Base-by-base conservation (phyloP, 805 yeast genomes). In the Starmerella davenportii region DNA sequence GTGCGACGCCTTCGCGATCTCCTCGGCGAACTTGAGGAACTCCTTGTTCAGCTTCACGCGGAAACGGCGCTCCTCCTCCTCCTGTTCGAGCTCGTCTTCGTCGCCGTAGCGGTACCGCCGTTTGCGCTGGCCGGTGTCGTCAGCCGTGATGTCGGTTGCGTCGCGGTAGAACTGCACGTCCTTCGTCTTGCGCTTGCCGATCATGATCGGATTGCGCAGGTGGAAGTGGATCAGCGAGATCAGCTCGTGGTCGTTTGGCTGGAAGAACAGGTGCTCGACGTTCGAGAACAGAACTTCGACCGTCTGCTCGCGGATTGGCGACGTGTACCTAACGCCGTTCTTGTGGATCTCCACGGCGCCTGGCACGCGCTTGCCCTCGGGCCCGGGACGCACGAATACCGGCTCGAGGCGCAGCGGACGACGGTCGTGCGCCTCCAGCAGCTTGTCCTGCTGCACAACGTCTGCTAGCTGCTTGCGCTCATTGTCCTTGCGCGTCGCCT, bases 11-110 rank as follows among this genome's bases (percentile, higher is more conserved):
- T 82, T 95, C 13, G 94, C 76, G 48, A 90, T 85, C 44, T 76
- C 71, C 60, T 90, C 95, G 16, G 87, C 87, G 62, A 84, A 90
- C 35, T 69, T 66, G 59, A 74, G 76, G 62, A 85, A 90, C 60
- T 90, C 96, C 58, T 79, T 81, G 61, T 90, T 95, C 52, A 90
- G 70, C 29, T 81, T 71, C 19, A 80, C 79, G 52, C 93, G 79
- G 61, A 95, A 72, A 59, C 87, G 70, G 63, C 95, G 76, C 62
- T 90, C 98, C 59, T 90, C 96, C 61, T 87, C 95, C 63, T 90
- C 98, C 60, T 87, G 95, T 60, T 90, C 96, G 47, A 90, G 66
- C 62, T 90, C 98, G 59, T 90, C 98, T 59, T 90, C 98, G 57
- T 90, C 98, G 35, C 98, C 98, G 56, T 90, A 90, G 53, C 90